Conservation (phyloP, 495 filamentous ascomycete species). For the Penicillium pulvis region DNA sequence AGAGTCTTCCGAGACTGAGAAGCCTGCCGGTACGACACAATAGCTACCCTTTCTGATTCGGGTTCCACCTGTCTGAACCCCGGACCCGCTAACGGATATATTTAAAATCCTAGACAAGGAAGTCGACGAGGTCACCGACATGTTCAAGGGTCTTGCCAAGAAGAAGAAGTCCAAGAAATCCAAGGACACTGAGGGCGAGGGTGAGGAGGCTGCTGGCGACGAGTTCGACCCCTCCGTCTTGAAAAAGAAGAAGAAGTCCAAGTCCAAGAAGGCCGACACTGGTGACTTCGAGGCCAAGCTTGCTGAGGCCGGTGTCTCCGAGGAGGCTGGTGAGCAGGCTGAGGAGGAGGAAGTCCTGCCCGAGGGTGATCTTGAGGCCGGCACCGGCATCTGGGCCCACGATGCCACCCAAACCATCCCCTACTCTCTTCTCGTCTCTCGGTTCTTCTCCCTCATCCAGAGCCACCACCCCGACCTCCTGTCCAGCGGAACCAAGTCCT, state of each 20-base stretch:
- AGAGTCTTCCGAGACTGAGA: conserved; percentile 64
- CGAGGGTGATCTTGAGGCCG: conserved; percentile 81
- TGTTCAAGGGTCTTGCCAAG: conserved; percentile 86
- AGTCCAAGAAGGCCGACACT: conserved; percentile 67
- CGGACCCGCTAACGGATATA: conserved; percentile 16
- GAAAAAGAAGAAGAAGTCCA: conserved; percentile 92
- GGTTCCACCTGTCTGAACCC: conserved; percentile 1
- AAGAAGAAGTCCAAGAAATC: conserved; percentile 73
- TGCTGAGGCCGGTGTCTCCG: conserved; percentile 69
- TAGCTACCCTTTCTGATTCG: conserved; percentile 1
- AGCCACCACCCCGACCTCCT: conserved; percentile 94
- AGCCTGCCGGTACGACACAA: conserved; percentile 45
- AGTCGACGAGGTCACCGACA: conserved; percentile 70
- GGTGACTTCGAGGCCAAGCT: conserved; percentile 82
- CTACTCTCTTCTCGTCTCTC: conserved; percentile 79
- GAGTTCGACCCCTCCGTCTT: conserved; percentile 74
- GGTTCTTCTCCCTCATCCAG: conserved; percentile 91
- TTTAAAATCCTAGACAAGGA: conserved; percentile 54
- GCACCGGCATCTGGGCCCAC: conserved; percentile 93
- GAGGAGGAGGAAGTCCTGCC: conserved; percentile 45
- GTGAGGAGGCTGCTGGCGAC: conserved; percentile 61
- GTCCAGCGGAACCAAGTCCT: conserved; percentile 82
- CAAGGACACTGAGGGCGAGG: conserved; percentile 60
- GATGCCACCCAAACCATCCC: conserved; percentile 72
- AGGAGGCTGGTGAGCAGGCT: conserved; percentile 52